These are phyloP conservation scores for Rosa hybrid DNA, from an alignment of 331 rosid genomes.

Conservation along the genomic window DNA sequence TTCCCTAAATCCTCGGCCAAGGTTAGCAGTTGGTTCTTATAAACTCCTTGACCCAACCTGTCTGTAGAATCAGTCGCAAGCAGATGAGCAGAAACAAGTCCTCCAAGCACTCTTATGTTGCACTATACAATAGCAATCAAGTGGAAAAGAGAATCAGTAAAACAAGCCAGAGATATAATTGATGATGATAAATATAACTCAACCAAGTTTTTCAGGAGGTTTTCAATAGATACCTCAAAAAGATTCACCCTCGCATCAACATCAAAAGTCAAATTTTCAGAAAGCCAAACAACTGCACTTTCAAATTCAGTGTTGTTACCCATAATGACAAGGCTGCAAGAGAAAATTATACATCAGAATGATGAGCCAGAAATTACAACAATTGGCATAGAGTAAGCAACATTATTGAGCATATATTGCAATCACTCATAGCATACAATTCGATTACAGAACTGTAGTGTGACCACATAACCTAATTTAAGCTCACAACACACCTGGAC, in stretches of 20 bases:
- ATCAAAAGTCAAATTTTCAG: conserved; percentile 73
- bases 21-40: conserved; percentile 66
- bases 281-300: conserved; percentile 81
- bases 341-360: conserved; percentile 27
- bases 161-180: conserved; percentile 17
- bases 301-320: conserved; percentile 87
- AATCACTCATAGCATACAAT: background rate
- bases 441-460: background rate
- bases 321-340: conserved; percentile 74
- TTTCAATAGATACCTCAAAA: conserved; percentile 65
- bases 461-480: background rate
- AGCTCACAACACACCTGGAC: conserved; percentile 58
- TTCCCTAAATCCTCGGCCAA: conserved; percentile 92
- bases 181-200: conserved; percentile 4
- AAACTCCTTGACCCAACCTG: conserved; percentile 58
- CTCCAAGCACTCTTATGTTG: conserved; percentile 98
- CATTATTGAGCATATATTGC: background rate
- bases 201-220: conserved; percentile 7
- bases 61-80: conserved; percentile 86
- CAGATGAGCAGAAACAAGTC: conserved; percentile 93
- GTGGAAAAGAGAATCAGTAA: conserved; percentile 30
- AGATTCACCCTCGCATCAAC: conserved; percentile 94
- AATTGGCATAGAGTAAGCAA: conserved; percentile 5
- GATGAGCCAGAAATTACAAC: conserved; percentile 11
- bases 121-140: conserved; percentile 67